Evolutionary conservation across 495 filamentous ascomycete species (phyloP).

Genomic region (Gamarada debralockiae): DNA sequence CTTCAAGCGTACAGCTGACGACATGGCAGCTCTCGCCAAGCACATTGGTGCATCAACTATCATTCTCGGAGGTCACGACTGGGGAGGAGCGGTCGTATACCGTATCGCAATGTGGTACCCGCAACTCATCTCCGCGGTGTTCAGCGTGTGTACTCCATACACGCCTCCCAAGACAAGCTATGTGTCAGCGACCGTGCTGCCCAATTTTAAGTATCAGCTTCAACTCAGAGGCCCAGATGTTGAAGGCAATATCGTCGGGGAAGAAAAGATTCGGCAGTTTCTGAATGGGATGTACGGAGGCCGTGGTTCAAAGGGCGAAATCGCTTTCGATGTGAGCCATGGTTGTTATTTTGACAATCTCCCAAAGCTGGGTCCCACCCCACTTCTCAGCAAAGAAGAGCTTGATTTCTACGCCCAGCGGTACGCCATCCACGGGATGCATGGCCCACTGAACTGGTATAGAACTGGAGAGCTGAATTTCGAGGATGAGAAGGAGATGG

Average conservation of each 20-base stretch:
- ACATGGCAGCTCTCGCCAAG: conserved; percentile 61
- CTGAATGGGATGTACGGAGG: conserved; percentile 68
- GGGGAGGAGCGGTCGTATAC: conserved; percentile 57
- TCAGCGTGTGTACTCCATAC: conserved; percentile 78
- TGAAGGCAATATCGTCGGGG: conserved; percentile 51
- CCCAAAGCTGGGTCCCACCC: conserved; percentile 41
- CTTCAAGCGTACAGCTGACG: conserved; percentile 63
- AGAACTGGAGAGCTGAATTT: conserved; percentile 65
- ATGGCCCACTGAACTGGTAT: conserved; percentile 86
- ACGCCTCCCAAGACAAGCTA: conserved; percentile 33
- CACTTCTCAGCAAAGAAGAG: conserved; percentile 62
- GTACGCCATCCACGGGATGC: conserved; percentile 66
- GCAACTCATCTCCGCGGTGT: conserved; percentile 63
- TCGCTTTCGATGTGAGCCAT: conserved; percentile 45
- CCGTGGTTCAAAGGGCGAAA: conserved; percentile 46
- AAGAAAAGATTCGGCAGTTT: conserved; percentile 60
- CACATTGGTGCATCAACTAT: conserved; percentile 55
- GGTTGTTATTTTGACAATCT: conserved; percentile 52
- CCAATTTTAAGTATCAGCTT: conserved; percentile 81
- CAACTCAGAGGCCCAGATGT: conserved; percentile 66
- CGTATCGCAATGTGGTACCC: conserved; percentile 70
- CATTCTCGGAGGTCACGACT: conserved; percentile 83
- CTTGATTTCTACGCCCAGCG: conserved; percentile 72
- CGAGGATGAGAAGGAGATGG: conserved; percentile 61
- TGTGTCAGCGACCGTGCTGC: conserved; percentile 44